Evolutionary conservation across 2,329 filamentous ascomycete species (phyloP).

Genomic region (Plectosphaerella sp.): DNA sequence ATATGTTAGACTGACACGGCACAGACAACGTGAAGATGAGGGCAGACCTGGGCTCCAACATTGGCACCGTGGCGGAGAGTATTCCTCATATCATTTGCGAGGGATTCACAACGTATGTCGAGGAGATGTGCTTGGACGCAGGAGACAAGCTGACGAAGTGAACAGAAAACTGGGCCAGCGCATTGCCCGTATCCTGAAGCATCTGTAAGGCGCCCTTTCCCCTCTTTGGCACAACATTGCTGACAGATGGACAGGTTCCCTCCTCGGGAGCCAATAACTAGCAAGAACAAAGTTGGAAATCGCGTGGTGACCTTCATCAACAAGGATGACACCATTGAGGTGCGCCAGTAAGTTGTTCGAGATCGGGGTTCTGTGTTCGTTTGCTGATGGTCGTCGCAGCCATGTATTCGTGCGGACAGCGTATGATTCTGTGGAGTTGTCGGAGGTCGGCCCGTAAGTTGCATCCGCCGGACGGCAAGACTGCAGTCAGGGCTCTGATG

Average conservation of each 20-base stretch:
- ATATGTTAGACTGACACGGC: too few relatives aligned
- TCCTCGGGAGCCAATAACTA: constrained; percentile 71
- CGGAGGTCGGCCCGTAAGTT: constrained; percentile 65
- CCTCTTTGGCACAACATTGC: neutral
- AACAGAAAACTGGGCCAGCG: constrained; percentile 70
- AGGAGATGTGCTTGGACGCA: neutral
- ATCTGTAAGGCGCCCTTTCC: neutral
- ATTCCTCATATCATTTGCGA: constrained; percentile 80
- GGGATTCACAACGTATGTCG: constrained; percentile 57
- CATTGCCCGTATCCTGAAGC: constrained; percentile 35
- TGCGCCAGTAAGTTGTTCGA: constrained; percentile 45
- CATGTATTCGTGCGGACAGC: constrained; percentile 89
- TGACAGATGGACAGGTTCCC: constrained; percentile 53
- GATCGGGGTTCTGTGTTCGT: neutral
- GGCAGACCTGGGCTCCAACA: too few relatives aligned
- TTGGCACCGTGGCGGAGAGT: too few relatives aligned
- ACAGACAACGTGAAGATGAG: too few relatives aligned
- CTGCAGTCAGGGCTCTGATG: too few relatives aligned
- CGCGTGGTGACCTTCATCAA: constrained; percentile 75
- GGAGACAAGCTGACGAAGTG: neutral
- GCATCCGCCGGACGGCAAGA: too few relatives aligned
- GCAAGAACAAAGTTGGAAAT: constrained; percentile 73
- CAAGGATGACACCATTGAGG: constrained; percentile 80
- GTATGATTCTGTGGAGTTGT: constrained; percentile 78
- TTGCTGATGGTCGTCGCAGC: constrained; percentile 5